phyloP scores from a whole-genome alignment of 2,329 filamentous ascomycete genomes.

The Ophiostoma sp. region DNA sequence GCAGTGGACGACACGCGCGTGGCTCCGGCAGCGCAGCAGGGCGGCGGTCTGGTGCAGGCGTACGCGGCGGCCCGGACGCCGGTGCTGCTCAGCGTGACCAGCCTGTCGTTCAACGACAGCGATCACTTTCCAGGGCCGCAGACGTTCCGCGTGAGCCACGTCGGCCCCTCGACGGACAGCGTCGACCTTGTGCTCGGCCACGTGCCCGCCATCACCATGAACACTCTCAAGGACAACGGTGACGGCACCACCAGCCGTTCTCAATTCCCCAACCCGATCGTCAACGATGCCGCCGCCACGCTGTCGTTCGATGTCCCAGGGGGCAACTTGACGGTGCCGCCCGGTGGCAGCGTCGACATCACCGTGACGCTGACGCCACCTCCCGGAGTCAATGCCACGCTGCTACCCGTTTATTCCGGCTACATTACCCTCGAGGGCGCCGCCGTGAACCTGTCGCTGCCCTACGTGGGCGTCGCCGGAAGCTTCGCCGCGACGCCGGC shows the following conservation, averaged over 20 bases:
- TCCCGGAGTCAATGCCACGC: neutral
- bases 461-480: neutral
- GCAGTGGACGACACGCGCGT: neutral
- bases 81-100: neutral
- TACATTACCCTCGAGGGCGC: neutral
- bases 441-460: neutral
- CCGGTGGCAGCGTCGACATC: neutral
- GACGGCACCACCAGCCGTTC: neutral
- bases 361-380: neutral
- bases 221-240: neutral
- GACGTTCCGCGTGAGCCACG: conserved; percentile 1
- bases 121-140: neutral
- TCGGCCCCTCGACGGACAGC: neutral
- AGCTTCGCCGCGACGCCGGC: neutral
- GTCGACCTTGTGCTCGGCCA: neutral
- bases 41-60: neutral
- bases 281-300: neutral
- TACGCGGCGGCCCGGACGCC: neutral
- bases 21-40: conserved; percentile 1
- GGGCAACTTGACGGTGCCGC: neutral
- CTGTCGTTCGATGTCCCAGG: neutral
- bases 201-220: neutral
- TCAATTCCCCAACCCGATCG: neutral
- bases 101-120: conserved; percentile 7
- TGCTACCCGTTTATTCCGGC: neutral